Conservation (phyloP, 257 asterid genomes). For the Fraxinus quadrangulata region DNA sequence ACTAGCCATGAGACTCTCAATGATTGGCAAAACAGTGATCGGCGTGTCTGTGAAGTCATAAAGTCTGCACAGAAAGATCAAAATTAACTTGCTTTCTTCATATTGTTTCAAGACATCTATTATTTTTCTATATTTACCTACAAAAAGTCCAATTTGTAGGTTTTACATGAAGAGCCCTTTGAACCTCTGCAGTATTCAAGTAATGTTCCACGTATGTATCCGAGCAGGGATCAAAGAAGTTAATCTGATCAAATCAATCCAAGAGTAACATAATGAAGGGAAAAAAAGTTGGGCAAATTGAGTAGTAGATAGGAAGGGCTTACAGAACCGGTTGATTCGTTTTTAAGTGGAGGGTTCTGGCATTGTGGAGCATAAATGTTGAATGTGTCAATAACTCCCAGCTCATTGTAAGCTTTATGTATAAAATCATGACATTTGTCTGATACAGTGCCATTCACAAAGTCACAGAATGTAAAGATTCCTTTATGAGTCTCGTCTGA, state of each 20-base stretch:
- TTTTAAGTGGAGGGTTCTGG: conserved; percentile 22
- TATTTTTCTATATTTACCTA: conserved; percentile 12
- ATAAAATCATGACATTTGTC: not conserved
- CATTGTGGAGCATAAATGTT: conserved; percentile 36
- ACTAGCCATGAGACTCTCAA: conserved; percentile 33
- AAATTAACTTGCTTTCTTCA: not conserved
- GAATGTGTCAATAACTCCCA: conserved; percentile 16
- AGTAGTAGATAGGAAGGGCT: not conserved
- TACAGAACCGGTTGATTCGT: conserved; percentile 22
- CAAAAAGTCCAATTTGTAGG: conserved; percentile 33
- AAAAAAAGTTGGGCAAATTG: not conserved
- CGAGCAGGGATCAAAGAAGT: conserved; percentile 40
- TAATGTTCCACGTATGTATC: conserved; percentile 27
- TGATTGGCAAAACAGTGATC: conserved; percentile 32
- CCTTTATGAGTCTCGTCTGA: conserved; percentile 36
- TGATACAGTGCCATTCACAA: conserved; percentile 13
- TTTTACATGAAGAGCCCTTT: conserved; percentile 39
- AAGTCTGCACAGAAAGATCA: not conserved
- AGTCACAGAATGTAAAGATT: conserved; percentile 29
- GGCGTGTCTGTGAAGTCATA: conserved; percentile 31
- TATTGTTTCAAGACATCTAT: not conserved
- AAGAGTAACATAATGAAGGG: not conserved
- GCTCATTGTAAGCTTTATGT: conserved; percentile 5
- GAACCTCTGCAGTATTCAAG: conserved; percentile 36
- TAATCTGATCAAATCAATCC: conserved; percentile 16